phyloP scores from a whole-genome alignment of 2,329 filamentous ascomycete genomes.

The Penicillium sp. region DNA sequence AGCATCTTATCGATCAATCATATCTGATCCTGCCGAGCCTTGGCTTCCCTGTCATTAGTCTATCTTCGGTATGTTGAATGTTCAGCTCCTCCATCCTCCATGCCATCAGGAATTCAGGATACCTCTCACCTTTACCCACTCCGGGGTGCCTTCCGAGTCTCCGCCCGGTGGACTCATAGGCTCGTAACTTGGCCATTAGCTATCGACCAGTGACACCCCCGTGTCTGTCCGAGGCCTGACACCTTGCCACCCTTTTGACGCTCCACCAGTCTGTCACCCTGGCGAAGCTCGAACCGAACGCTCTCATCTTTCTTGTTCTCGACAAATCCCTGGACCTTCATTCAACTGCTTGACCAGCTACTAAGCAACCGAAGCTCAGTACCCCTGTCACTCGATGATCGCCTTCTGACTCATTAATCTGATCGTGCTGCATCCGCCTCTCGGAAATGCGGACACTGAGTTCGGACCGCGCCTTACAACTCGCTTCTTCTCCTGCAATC shows the following conservation, averaged over 20 bases:
- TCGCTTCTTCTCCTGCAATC: constrained; percentile 24
- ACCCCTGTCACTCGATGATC: background rate
- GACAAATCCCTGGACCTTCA: background rate
- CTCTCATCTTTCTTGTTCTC: background rate
- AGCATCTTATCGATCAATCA: constrained; percentile 35
- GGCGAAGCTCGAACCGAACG: background rate
- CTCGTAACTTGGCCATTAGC: background rate
- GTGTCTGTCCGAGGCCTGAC: constrained; percentile 5
- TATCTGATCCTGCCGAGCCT: constrained; percentile 29
- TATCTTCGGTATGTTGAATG: background rate
- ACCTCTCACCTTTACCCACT: background rate
- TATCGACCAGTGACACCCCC: background rate
- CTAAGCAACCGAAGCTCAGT: background rate
- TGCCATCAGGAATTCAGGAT: too few relatives aligned
- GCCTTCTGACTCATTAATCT: constrained; percentile 3
- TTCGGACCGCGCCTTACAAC: constrained; percentile 23
- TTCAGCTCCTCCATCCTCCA: background rate
- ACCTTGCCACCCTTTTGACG: background rate
- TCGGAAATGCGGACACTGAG: constrained; percentile 27
- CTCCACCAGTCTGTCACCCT: background rate
- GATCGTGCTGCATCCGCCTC: constrained; percentile 15
- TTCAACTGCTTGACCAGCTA: background rate
- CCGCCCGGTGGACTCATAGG: constrained; percentile 2
- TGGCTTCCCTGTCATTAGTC: background rate
- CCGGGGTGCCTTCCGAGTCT: background rate